Evolutionary conservation across 352 stramenopile genomes (phyloP), one percentile per base, ranked within the genome.

Genomic region (Hyaloperonospora arabidopsidis): DNA sequence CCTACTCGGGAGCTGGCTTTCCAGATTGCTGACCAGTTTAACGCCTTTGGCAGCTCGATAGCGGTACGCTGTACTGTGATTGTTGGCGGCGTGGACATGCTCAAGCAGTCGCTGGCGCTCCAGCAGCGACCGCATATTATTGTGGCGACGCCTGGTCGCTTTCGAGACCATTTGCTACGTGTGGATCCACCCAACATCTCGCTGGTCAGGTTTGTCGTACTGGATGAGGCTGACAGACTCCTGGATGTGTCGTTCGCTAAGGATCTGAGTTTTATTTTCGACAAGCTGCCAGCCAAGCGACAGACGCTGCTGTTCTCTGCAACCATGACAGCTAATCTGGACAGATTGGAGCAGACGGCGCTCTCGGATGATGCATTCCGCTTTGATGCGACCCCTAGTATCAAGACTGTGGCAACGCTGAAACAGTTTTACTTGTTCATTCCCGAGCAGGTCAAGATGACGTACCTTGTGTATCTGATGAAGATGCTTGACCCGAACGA

Each of bases 391-490:
- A 92, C 75, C 22, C 73, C 77, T 10, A 87, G 78, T 21, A 59
- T 88, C 45, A 95, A 93, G 60, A 95, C 97, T 12, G 93, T 97
- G 44, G 63, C 77, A 25, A 95, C 89, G 28, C 74, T 99, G 8
- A 89, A 94, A 49, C 95, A 99, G 76, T 82, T 97, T 70, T 99
- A 99, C 72, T 77, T 99, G 58, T 98, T 99, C 66, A 97, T 98
- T 68, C 97, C 97, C 4, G 80, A 84, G 25, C 81, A 97, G 57
- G 88, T 99, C 51, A 97, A 98, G 61, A 90, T 98, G 72, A 91
- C 89, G 23, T 98, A 98, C 71, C 67, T 98, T 36, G 83, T 97
- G 67, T 93, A 86, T 54, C 57, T 96, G 25, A 74, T 97, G 49
- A 72, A 70, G 38, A 65, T 70, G 17, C 61, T 93, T 21, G 74